Evolutionary conservation across 805 yeast genomes (phyloP).

Genomic region (Sugiyamaella qingdaonensis): DNA sequence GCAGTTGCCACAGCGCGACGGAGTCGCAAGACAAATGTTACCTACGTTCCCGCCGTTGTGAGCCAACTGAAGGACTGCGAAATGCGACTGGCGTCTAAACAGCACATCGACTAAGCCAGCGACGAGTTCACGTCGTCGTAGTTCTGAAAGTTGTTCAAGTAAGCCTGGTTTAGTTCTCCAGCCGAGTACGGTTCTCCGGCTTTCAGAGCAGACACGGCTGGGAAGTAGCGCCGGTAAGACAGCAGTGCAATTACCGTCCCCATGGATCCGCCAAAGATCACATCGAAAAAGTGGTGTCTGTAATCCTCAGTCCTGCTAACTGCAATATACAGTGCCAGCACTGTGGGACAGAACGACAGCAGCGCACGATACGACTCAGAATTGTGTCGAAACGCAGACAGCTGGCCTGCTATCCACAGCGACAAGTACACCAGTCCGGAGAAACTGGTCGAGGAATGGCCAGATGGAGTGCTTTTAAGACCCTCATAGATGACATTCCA

Average conservation of each 20-base stretch:
- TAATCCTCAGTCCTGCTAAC: slow-evolving; percentile 83
- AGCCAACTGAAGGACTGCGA: no score
- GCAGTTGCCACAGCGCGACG: no score
- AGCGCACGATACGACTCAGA: slow-evolving; percentile 26
- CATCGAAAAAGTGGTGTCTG: slow-evolving; percentile 88
- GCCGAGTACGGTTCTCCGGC: slow-evolving; percentile 16
- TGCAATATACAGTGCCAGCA: slow-evolving; percentile 75
- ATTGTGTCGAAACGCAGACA: slow-evolving; percentile 38
- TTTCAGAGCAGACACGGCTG: slow-evolving; percentile 13
- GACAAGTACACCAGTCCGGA: slow-evolving; percentile 45
- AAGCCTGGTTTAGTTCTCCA: not conserved
- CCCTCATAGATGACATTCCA: slow-evolving; percentile 42
- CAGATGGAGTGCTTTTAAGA: slow-evolving; percentile 54
- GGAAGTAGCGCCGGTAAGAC: slow-evolving; percentile 26
- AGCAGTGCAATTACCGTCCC: slow-evolving; percentile 61
- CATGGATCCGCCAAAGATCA: slow-evolving; percentile 62
- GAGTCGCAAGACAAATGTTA: no score
- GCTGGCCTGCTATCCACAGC: slow-evolving; percentile 47
- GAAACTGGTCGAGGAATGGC: slow-evolving; percentile 53
- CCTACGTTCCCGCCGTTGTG: no score
- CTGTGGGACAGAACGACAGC: slow-evolving; percentile 29
- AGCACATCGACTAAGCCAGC: no score
- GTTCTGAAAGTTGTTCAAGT: not conserved
- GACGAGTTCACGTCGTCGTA: not conserved
- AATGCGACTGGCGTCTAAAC: no score